Evolutionary conservation across 2,329 filamentous ascomycete genomes (phyloP).

Genomic region (Apiospora rasikravindrae): DNA sequence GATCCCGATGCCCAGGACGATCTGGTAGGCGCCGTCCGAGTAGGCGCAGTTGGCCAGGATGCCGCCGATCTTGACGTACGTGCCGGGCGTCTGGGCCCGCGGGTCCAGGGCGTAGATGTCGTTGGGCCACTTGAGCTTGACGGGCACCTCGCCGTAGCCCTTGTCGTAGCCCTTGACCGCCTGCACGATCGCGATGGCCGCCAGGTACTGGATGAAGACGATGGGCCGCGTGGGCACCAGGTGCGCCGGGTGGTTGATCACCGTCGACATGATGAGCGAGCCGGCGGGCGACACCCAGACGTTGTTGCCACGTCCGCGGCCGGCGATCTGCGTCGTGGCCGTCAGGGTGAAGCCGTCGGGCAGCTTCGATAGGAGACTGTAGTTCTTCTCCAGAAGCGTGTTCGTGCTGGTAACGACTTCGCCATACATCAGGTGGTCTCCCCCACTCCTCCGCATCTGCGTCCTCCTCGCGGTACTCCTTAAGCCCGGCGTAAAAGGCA

Average conservation of each 20-base stretch:
- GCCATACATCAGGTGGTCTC: conserved; percentile 80
- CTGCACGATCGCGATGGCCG: conserved; percentile 84
- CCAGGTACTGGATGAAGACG: conserved; percentile 92
- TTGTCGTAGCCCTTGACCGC: conserved; percentile 80
- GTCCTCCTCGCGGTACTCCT: conserved; percentile 65
- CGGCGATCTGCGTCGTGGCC: conserved; percentile 87
- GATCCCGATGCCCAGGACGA: conserved; percentile 84
- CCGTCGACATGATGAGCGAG: conserved; percentile 83
- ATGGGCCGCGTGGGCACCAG: conserved; percentile 77
- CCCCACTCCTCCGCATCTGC: conserved; percentile 73
- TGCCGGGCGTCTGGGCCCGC: conserved; percentile 47
- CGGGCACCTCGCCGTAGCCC: conserved; percentile 75
- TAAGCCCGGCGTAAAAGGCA: conserved; percentile 75
- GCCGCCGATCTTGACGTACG: conserved; percentile 91
- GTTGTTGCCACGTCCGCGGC: conserved; percentile 86
- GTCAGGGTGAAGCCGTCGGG: conserved; percentile 87
- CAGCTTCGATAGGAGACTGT: conserved; percentile 73
- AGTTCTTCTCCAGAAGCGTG: conserved; percentile 90
- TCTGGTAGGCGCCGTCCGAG: conserved; percentile 75
- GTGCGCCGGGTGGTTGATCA: conserved; percentile 81
- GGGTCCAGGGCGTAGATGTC: conserved; percentile 83
- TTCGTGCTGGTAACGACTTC: conserved; percentile 95
- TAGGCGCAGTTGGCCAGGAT: conserved; percentile 92
- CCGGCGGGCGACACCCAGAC: conserved; percentile 94
- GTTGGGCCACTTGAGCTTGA: conserved; percentile 97